phyloP scores from a whole-genome alignment of 2,329 filamentous ascomycete genomes.

The Metarhizium brunneum region DNA sequence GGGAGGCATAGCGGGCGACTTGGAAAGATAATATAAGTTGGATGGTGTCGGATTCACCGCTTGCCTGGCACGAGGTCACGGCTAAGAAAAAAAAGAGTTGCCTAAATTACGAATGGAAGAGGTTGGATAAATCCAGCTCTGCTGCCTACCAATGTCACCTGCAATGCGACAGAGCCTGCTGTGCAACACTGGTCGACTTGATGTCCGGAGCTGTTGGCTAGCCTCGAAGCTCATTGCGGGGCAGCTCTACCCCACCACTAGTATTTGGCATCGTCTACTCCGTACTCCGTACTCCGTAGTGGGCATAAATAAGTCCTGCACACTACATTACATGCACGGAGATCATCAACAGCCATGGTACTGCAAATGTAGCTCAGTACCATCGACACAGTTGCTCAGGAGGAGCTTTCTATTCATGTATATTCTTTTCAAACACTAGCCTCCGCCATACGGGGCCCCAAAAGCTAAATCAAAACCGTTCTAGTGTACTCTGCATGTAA shows the following conservation, averaged over 20 bases:
- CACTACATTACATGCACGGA: no score
- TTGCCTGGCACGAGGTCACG: not conserved
- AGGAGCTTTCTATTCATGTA: no score
- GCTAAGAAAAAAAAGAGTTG: not conserved
- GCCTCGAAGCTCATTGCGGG: conserved; percentile 3
- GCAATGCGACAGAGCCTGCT: no score
- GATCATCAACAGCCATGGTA: no score
- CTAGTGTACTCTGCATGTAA: not conserved
- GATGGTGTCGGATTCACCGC: not conserved
- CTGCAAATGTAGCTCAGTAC: no score
- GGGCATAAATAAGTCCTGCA: no score
- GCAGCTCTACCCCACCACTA: not conserved
- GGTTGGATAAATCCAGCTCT: not conserved
- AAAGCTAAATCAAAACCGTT: not conserved
- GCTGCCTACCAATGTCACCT: no score
- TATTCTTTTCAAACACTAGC: not conserved
- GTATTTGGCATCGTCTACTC: no score
- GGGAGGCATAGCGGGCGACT: conserved; percentile 22
- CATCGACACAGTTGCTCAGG: no score
- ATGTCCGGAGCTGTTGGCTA: not conserved
- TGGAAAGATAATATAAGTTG: not conserved
- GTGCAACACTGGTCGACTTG: not conserved
- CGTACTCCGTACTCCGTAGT: no score
- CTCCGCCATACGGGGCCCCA: not conserved
- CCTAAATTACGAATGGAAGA: not conserved